Evolutionary conservation across 2,329 filamentous ascomycete genomes (phyloP), one percentile per base, ranked within the genome.

Genomic region (Neonectria magnoliae): DNA sequence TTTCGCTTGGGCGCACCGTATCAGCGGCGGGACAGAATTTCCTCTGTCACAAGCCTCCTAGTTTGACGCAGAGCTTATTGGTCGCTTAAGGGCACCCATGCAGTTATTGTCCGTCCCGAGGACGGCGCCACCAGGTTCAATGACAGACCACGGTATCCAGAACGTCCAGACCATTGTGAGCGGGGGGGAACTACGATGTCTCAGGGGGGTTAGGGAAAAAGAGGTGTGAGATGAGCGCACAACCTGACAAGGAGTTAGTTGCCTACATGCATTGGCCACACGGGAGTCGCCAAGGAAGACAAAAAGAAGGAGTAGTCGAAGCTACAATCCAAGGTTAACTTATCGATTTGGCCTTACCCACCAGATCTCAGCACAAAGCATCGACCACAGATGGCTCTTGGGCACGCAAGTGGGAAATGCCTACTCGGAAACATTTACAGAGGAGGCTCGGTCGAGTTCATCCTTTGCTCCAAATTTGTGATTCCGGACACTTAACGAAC

Each of bases 301-400:
- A 70, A 73, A 73, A 73, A 69, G 71, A 73, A 73, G 69, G 64
- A 73, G 63, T 74, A 64, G 65, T 63, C 64, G 65, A 66, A 71
- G 58, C 62, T 38, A 62, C 65, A 53, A 58, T 54, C 64, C 61
- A 52, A 57, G 44, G 44, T 36, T 36, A 60, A 55, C 44, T 38
- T 27, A n/a, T 13, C 20, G 22, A 29, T 36, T 44, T 50, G 38
- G 31, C 31, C 44, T 48, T 58, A 36, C 55, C 25, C 22, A 33
- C 29, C 22, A 25, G 7, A 38, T 31, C 54, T 33, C 33, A 33
- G 36, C 31, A 52, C 22, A 27, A n/a, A n/a, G 4, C n/a, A n/a
- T 20, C 44, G 31, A 36, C 41, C 31, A 16, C 18, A 36, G 16
- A 29, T 27, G 45, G 11, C 22, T 41, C 16, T 25, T 45, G 20